Evolutionary conservation across 768 basidiomycete species (phyloP).

Genomic region (Kondoa subrosea): DNA sequence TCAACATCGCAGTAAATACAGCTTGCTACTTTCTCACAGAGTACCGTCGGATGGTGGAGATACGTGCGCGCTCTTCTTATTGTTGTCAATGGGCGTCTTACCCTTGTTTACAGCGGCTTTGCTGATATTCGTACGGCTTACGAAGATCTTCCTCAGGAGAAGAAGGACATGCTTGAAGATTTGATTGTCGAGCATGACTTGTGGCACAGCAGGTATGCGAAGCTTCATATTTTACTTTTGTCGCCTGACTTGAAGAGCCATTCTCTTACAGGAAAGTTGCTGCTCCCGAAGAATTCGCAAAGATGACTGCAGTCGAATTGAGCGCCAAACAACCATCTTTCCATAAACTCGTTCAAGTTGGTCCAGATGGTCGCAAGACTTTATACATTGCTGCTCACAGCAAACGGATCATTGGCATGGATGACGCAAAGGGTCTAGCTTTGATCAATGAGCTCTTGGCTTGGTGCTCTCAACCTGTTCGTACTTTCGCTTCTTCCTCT

Average conservation of each 20-base stretch:
- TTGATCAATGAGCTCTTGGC: slow-evolving; percentile 23
- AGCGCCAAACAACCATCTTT: slow-evolving; percentile 23
- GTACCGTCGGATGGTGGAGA: slow-evolving; percentile 29
- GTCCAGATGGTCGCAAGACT: slow-evolving; percentile 21
- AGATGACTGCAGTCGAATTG: slow-evolving; percentile 17
- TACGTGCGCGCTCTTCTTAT: slow-evolving; percentile 13
- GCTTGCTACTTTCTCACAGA: slow-evolving; percentile 27
- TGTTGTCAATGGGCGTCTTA: not conserved
- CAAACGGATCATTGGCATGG: slow-evolving; percentile 20
- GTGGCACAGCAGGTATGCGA: not conserved
- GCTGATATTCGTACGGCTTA: slow-evolving; percentile 28
- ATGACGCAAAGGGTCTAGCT: slow-evolving; percentile 18
- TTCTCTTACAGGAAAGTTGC: slow-evolving; percentile 24
- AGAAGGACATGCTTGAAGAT: slow-evolving; percentile 23
- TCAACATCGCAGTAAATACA: slow-evolving; percentile 26
- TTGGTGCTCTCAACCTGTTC: slow-evolving; percentile 22
- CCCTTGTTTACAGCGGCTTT: slow-evolving; percentile 17
- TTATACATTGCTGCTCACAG: slow-evolving; percentile 24
- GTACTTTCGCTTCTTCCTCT: not conserved
- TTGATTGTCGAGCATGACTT: slow-evolving; percentile 24
- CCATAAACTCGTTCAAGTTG: slow-evolving; percentile 24
- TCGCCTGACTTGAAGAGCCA: slow-evolving; percentile 12
- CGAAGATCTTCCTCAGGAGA: slow-evolving; percentile 27
- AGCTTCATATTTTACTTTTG: not conserved
- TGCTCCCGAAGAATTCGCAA: slow-evolving; percentile 23